A percentile compares a stretch with the other conserved stretches of the same genome.
Conservation (phyloP, 2,329 filamentous ascomycete genomes). For the Purpureocillium lavendulum region DNA sequence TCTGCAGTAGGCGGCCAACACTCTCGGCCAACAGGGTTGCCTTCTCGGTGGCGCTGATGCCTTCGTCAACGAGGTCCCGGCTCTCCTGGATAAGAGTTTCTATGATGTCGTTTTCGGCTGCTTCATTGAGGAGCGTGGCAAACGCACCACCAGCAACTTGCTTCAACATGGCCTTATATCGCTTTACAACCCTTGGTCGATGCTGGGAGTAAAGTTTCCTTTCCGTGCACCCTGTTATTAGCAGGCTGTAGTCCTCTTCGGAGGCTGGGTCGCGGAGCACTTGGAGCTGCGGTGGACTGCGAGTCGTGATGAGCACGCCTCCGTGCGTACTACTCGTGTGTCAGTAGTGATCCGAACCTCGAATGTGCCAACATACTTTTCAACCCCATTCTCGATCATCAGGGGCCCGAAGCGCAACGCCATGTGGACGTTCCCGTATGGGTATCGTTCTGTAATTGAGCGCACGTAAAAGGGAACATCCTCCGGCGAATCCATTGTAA, state of each 20-base stretch:
- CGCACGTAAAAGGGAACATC: slow-evolving; percentile 22
- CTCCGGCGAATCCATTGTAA: slow-evolving; percentile 11
- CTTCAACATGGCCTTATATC: slow-evolving; percentile 29
- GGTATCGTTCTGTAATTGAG: slow-evolving; percentile 20
- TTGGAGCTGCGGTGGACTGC: slow-evolving; percentile 14
- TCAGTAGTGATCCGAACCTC: no score
- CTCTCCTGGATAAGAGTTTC: slow-evolving; percentile 16
- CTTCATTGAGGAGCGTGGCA: slow-evolving; percentile 14
- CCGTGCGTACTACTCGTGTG: slow-evolving; percentile 10
- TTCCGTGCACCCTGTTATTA: slow-evolving; percentile 11
- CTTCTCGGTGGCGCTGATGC: slow-evolving; percentile 7
- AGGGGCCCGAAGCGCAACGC: slow-evolving; percentile 28
- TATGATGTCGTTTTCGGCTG: slow-evolving; percentile 18
- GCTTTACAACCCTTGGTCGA: slow-evolving; percentile 14
- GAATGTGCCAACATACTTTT: no score
- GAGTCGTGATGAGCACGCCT: slow-evolving; percentile 17
- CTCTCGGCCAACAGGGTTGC: slow-evolving; percentile 7
- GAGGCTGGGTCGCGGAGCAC: slow-evolving; percentile 12
- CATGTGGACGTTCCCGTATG: slow-evolving; percentile 31
- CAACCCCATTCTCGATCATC: slow-evolving; percentile 29
- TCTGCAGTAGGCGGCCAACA: slow-evolving; percentile 7
- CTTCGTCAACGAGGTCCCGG: slow-evolving; percentile 12
- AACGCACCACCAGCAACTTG: slow-evolving; percentile 29
- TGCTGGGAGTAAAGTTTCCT: slow-evolving; percentile 9
- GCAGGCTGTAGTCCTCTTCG: slow-evolving; percentile 12